Evolutionary conservation across 331 rosid species (phyloP), one percentile per base, ranked within the genome.

Genomic region (Acacia concinna): DNA sequence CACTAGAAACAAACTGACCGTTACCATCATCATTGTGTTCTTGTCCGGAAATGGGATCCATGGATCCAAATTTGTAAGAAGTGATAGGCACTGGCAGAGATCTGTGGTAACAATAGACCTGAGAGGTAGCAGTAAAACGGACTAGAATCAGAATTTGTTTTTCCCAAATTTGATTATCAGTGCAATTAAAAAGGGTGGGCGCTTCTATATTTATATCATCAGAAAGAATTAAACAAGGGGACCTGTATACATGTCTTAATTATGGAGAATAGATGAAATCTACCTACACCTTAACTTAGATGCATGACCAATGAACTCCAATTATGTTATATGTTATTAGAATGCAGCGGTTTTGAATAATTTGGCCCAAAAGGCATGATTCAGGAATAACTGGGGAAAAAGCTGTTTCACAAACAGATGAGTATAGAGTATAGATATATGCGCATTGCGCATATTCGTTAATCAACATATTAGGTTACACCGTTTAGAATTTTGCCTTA

Each of bases 1-100:
- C 94, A 69, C 91, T 87, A 8, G 97, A 90, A 79, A 92, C 92
- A 85, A 90, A 90, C 68, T 86, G 91, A 67, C 90, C 85, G 18
- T 27, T 81, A 74, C 79, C 79, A 51, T 81, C 86, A 44, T 81
- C 88, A 34, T 81, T 73, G 43, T 78, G 77, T 47, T 79, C 86
- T 64, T 79, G 41, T 47, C 87, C 91, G 68, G 94, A 82, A 83
- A 88, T 75, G 60, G 88, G 88, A 81, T 91, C 91, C 4, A 56
- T 51, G 4, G 89, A 47, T 72, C 84, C 90, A 79, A 91, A 90
- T 81, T 84, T 87, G 75, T 87, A 79, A 20, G 94, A 82, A 71
- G 89, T 78, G 32, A 90, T 82, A 11, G 94, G 94, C 88, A 87
- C 79, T 41, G 90, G 90, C 78, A 90, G 81, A 80, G 93, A 84